Evolutionary conservation across 495 filamentous ascomycete species (phyloP), one percentile per base, ranked within the genome.

Genomic region (Penicilliopsis zonata): DNA sequence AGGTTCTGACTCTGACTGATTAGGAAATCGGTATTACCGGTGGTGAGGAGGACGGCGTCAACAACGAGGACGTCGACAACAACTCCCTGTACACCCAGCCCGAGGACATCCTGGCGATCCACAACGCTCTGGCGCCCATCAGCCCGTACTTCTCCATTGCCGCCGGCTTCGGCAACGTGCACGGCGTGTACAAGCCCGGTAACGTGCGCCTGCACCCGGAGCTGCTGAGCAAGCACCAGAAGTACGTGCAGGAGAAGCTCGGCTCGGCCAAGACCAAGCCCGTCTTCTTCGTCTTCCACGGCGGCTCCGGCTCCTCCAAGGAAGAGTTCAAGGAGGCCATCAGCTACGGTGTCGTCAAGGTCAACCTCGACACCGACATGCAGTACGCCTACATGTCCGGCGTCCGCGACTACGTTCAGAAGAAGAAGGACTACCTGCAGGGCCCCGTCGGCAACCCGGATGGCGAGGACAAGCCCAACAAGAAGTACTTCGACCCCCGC

Each of bases 261-360:
- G 46, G 49, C 32, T 59, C 69, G 42, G 59, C 64, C 38, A 76
- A 84, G 40, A 68, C 79, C 49, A 94, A 94, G 76, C 90, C 92
- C 35, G 78, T 95, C 49, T 95, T 92, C 75, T 80, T 99, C 57
- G 90, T 99, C 56, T 99, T 99, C 77, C 90, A 99, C 69, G 92
- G 92, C 44, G 90, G 90, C 40, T 88, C 82, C 34, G 92, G 90
- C 37, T 87, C 80, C 31, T 68, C 72, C 53, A 92, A 94, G 71
- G 55, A 80, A 37, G 90, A 96, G 65, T 96, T 77, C 70, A 69
- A 54, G 31, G 72, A 83, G 46, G 88, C 87, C 43, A 95, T 96
- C 55, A 58, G 64, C 44, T 80, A 90, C 58, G 88, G 90, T 63
- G 92, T 99, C 39, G 80, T 94, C 65, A 99, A 99, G 79, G 90